These are phyloP conservation scores for Paramarasmius palmivorus DNA, from an alignment of 1,284 basidiomycete species.

Conservation along the genomic window DNA sequence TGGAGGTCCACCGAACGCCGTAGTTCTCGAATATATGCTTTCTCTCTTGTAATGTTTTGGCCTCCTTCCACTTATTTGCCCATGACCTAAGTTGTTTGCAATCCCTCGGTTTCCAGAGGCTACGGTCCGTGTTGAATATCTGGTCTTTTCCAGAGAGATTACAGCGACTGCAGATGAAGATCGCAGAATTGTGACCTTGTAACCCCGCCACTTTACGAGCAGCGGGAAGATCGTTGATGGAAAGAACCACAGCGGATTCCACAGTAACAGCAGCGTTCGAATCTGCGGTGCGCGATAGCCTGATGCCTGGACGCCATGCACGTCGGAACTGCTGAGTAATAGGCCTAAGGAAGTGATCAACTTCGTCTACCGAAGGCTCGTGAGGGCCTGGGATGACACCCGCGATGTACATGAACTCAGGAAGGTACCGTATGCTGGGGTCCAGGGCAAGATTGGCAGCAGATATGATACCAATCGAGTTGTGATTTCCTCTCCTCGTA, in stretches of 20 bases:
- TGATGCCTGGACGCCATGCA: conserved; percentile 17
- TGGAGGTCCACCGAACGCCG: conserved; percentile 20
- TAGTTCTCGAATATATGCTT: conserved; percentile 19
- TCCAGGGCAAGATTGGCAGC: conserved; percentile 5
- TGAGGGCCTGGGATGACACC: conserved; percentile 28
- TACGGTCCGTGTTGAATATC: conserved; percentile 17
- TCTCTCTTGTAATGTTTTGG: conserved; percentile 15
- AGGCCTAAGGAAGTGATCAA: conserved; percentile 17
- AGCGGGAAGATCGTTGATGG: conserved; percentile 13
- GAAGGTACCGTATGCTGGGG: conserved; percentile 22
- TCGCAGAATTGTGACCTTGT: neutral
- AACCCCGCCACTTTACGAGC: conserved; percentile 12
- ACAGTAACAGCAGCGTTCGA: neutral
- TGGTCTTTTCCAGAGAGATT: neutral
- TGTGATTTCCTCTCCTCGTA: conserved; percentile 1
- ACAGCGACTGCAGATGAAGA: conserved; percentile 6
- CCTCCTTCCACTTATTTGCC: conserved; percentile 25
- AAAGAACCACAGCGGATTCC: conserved; percentile 4
- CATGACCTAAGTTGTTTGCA: conserved; percentile 4
- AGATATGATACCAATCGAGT: conserved; percentile 13
- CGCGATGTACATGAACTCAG: conserved; percentile 30
- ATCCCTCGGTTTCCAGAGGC: conserved; percentile 30
- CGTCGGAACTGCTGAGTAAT: conserved; percentile 18
- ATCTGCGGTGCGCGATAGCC: conserved; percentile 11
- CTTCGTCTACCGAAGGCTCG: conserved; percentile 14